Percentiles rank a stretch among this genome's conserved stretches.
phyloP scores from a whole-genome alignment of 805 yeast genomes.

The Saturnispora besseyi region DNA sequence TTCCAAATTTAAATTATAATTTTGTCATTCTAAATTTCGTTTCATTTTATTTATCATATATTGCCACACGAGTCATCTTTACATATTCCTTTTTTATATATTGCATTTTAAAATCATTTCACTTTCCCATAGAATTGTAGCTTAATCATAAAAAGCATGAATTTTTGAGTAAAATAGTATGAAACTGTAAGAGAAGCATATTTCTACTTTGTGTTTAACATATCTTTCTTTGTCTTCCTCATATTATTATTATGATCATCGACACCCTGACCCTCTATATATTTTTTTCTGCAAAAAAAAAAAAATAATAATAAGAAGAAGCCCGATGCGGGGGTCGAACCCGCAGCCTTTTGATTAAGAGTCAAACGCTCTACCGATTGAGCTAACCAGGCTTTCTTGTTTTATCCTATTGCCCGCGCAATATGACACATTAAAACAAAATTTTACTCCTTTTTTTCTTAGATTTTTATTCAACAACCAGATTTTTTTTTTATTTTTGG shows the following conservation, averaged over 20 bases:
- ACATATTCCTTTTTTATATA: not conserved
- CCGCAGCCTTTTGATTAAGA: constrained; percentile 18
- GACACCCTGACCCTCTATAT: not conserved
- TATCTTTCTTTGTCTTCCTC: too few species aligned
- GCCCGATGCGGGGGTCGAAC: constrained; percentile 18
- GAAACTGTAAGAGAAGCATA: too few species aligned
- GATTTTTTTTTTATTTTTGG: too few species aligned
- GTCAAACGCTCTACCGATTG: constrained; percentile 18
- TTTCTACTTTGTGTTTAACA: too few species aligned
- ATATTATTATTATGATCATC: too few species aligned
- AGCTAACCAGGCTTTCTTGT: constrained; percentile 14
- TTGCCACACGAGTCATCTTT: not conserved
- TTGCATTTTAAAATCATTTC: not conserved
- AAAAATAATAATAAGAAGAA: constrained; percentile 1
- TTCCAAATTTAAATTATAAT: not conserved
- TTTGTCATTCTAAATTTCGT: not conserved
- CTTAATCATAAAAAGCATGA: too few species aligned
- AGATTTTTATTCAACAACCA: too few species aligned
- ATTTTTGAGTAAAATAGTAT: too few species aligned
- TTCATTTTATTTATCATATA: not conserved
- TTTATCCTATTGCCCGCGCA: not conserved
- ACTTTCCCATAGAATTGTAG: too few species aligned
- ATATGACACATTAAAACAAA: too few species aligned
- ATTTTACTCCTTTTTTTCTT: too few species aligned
- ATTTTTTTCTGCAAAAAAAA: not conserved